These are phyloP conservation scores for Rhododendron molle DNA, from an alignment of 148 eudicot species.

Conservation along the genomic window DNA sequence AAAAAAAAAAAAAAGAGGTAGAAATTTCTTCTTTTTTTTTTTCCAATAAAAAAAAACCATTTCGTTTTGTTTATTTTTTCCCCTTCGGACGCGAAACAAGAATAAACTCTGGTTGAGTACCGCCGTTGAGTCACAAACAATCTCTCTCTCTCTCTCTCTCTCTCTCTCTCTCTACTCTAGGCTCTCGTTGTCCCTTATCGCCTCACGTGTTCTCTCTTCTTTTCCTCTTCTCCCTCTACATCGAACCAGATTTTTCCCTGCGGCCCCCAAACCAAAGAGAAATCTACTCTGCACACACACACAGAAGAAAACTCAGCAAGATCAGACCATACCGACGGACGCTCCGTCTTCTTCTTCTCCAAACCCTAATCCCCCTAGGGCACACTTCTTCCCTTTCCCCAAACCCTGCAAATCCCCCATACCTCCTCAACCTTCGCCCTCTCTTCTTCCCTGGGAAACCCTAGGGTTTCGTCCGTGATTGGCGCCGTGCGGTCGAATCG, in stretches of 20 bases:
- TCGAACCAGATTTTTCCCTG: not conserved
- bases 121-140: constrained; percentile 1
- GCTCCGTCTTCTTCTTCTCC: not conserved
- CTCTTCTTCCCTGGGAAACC: not conserved
- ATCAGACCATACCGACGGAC: not conserved
- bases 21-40: not conserved
- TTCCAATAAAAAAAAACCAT: not conserved
- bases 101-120: not conserved
- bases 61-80: not conserved
- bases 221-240: not conserved
- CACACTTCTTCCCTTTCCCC: not conserved
- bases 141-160: not conserved
- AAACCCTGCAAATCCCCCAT: not conserved
- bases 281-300: not conserved
- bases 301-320: not conserved
- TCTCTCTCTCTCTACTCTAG: not conserved
- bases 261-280: not conserved
- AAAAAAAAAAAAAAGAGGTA: not conserved
- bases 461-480: not conserved
- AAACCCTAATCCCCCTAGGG: not conserved
- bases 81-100: not conserved
- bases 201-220: constrained; percentile 1
- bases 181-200: not conserved
- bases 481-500: not conserved
- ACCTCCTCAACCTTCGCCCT: not conserved